Conservation (phyloP, 441 rosid genomes). For the Erodium texanum region DNA sequence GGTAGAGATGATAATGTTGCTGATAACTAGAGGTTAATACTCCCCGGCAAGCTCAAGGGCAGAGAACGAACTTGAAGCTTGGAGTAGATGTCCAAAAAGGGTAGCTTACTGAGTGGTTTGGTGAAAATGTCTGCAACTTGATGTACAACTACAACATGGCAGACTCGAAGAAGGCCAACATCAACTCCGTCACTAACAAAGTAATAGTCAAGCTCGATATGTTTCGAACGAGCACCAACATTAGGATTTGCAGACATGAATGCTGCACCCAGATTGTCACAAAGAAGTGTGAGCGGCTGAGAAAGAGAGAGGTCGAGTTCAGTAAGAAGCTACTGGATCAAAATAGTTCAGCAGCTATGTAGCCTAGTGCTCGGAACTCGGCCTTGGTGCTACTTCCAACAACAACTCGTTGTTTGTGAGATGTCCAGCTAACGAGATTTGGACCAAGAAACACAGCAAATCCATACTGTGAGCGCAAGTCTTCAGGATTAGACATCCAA, state of each 20-base stretch:
- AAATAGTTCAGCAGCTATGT: background rate
- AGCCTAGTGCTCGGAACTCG: background rate
- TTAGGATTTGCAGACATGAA: background rate
- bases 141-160: background rate
- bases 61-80: background rate
- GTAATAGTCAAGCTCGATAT: background rate
- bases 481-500: background rate
- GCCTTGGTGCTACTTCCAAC: constrained; percentile 5
- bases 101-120: background rate
- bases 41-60: background rate
- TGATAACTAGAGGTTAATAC: too few relatives aligned
- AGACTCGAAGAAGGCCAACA: background rate
- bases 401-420: background rate
- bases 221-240: background rate
- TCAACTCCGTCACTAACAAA: background rate
- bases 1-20: too few relatives aligned
- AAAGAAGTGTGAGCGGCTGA: background rate
- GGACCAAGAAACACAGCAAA: background rate
- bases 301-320: background rate
- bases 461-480: background rate
- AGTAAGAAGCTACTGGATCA: background rate
- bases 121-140: constrained; percentile 4
- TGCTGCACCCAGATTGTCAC: background rate
- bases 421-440: background rate
- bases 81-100: accelerated